phyloP scores from a whole-genome alignment of 78 protist genomes.

The Dictyostelium brefeldianum region DNA sequence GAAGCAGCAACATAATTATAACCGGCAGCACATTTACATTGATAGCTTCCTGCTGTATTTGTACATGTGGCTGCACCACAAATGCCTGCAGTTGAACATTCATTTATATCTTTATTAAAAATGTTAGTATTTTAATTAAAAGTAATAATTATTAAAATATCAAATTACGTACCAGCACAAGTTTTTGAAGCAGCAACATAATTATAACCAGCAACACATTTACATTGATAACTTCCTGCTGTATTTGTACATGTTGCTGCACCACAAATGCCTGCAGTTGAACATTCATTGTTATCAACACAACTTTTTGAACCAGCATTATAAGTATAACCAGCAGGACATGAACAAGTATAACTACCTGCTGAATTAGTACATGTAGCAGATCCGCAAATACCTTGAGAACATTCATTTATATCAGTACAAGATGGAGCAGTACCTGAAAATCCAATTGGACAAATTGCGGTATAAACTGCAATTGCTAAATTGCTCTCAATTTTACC shows the following conservation, averaged over 20 bases:
- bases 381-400: background rate
- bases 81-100: background rate
- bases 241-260: background rate
- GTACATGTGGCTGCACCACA: background rate
- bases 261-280: background rate
- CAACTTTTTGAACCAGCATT: background rate
- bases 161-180: background rate
- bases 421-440: slow-evolving; percentile 7
- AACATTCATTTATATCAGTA: background rate
- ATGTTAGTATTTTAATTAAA: background rate
- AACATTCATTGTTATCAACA: slow-evolving; percentile 3
- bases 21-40: slow-evolving; percentile 4
- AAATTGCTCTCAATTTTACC: background rate
- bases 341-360: slow-evolving; percentile 12
- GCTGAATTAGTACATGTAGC: background rate
- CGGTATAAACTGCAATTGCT: background rate
- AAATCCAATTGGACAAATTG: slow-evolving; percentile 8
- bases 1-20: background rate
- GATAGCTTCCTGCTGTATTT: background rate
- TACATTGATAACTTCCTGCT: background rate
- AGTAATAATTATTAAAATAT: background rate
- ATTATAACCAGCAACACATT: slow-evolving; percentile 4
- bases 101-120: slow-evolving; percentile 15
- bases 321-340: background rate
- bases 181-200: background rate